These are phyloP conservation scores for Paecilomyces sp. DNA, from an alignment of 2,329 filamentous ascomycete species.

Conservation along the genomic window DNA sequence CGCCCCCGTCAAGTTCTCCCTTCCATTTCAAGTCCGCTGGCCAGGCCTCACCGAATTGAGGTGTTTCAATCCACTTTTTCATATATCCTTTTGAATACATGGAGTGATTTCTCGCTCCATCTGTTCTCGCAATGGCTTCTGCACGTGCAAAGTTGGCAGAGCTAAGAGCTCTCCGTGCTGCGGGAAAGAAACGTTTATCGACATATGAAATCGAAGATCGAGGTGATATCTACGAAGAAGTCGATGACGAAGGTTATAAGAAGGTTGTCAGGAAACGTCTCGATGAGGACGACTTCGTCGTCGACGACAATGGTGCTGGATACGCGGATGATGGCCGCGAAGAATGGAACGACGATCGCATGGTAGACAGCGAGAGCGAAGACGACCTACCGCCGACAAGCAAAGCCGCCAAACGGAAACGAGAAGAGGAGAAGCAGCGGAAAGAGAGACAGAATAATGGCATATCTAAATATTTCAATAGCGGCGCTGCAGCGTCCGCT, in stretches of 20 bases:
- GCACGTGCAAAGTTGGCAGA: constrained; percentile 50
- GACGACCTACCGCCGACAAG: constrained; percentile 60
- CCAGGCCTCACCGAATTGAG: background rate
- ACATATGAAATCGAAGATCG: constrained; percentile 81
- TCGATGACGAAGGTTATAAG: constrained; percentile 96
- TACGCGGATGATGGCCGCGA: constrained; percentile 94
- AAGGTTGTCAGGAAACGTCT: constrained; percentile 84
- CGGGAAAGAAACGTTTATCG: constrained; percentile 86
- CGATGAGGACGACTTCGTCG: constrained; percentile 94
- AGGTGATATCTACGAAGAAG: constrained; percentile 83
- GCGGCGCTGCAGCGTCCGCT: constrained; percentile 54
- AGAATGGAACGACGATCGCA: constrained; percentile 70
- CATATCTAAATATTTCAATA: constrained; percentile 91
- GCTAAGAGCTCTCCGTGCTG: constrained; percentile 73
- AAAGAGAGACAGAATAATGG: constrained; percentile 82
- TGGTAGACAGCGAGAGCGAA: constrained; percentile 59
- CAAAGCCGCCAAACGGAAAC: constrained; percentile 71
- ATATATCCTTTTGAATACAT: background rate
- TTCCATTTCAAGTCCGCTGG: background rate
- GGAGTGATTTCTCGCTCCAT: background rate
- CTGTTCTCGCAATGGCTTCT: constrained; percentile 22
- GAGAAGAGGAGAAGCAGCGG: constrained; percentile 78
- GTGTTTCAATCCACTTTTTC: background rate
- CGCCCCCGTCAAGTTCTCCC: background rate
- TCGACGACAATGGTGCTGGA: constrained; percentile 95